Conservation (phyloP, 306 rosid species). For the Cicer arietinum region DNA sequence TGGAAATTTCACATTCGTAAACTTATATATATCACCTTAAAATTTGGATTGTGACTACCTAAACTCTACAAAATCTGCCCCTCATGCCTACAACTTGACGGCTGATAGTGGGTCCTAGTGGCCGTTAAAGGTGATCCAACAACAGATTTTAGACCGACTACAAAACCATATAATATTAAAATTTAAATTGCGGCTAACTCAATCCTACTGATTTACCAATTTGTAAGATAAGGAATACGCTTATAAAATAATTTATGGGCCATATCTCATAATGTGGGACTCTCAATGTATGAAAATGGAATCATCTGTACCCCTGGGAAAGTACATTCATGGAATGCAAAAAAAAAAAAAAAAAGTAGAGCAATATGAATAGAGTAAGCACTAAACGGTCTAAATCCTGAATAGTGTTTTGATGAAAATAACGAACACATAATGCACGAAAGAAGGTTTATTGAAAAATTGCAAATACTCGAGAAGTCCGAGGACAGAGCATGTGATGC, state of each 20-base stretch:
- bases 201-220: too few relatives aligned
- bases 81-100: too few relatives aligned
- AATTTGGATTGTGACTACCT: too few relatives aligned
- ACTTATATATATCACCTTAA: neutral
- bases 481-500: constrained; percentile 34
- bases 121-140: too few relatives aligned
- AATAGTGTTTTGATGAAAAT: constrained; percentile 4
- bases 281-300: constrained; percentile 13
- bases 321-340: constrained; percentile 6
- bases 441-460: neutral
- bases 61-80: too few relatives aligned
- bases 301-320: neutral
- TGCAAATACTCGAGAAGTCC: constrained; percentile 28
- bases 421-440: constrained; percentile 47
- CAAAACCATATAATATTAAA: too few relatives aligned
- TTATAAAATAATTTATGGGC: too few relatives aligned
- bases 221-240: too few relatives aligned
- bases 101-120: too few relatives aligned
- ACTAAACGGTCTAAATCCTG: neutral
- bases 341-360: constrained; percentile 25
- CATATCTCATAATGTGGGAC: too few relatives aligned
- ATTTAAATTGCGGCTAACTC: too few relatives aligned
- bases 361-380: constrained; percentile 17
- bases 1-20: constrained; percentile 30
- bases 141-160: too few relatives aligned